Conservation (phyloP, 2,329 filamentous ascomycete species). For the Botrytis medusae region DNA sequence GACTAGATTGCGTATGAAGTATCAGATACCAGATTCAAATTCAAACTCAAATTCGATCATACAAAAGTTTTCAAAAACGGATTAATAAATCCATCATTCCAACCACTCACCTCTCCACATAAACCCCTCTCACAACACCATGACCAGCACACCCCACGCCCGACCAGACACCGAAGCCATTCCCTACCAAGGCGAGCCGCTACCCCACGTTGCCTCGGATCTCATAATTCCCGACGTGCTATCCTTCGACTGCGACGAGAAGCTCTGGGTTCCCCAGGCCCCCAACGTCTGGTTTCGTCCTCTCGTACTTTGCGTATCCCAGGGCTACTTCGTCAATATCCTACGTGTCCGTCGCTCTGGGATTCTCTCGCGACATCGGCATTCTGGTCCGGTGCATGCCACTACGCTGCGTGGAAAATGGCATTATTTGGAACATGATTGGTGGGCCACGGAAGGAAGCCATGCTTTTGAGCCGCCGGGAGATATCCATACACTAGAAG, state of each 20-base stretch:
- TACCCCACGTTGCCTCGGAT: not conserved
- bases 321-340: not conserved
- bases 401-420: not conserved
- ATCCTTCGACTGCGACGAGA: not conserved
- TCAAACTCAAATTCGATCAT: not conserved
- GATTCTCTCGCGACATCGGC: not conserved
- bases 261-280: not conserved
- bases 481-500: not conserved
- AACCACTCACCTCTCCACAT: not conserved
- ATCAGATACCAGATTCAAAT: not conserved
- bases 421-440: not conserved
- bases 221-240: not conserved
- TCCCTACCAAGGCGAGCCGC: not conserved
- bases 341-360: not conserved
- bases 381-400: not conserved
- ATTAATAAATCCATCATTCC: not conserved
- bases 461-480: not conserved
- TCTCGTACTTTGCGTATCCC: not conserved
- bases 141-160: not conserved
- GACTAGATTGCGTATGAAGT: not conserved
- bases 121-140: not conserved
- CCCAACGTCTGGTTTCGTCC: not conserved
- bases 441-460: not conserved
- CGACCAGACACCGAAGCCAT: not conserved
- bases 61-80: not conserved